Evolutionary conservation across 1,139 yeast species (phyloP).

Genomic region (Geotrichum europaeum): DNA sequence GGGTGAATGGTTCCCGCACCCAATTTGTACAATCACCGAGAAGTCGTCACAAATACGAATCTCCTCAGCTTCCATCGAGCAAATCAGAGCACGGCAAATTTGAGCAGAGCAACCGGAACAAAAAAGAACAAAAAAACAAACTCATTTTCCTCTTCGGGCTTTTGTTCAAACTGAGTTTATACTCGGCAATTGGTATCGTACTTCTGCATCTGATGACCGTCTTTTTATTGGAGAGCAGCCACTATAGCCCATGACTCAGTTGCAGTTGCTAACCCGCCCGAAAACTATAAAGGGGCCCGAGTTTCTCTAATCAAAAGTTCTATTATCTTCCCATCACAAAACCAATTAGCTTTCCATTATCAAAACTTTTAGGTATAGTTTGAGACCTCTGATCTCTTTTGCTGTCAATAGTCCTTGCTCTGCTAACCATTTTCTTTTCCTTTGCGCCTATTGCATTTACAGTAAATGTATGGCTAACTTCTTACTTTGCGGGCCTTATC

Average conservation of each 20-base stretch:
- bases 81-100: background rate
- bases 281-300: too few relatives aligned
- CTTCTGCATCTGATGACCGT: too few relatives aligned
- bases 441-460: background rate
- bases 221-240: too few relatives aligned
- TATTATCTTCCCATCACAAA: background rate
- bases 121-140: background rate
- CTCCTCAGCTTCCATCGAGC: background rate
- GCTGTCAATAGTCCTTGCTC: background rate
- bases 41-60: background rate
- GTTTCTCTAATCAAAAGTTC: too few relatives aligned
- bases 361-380: background rate
- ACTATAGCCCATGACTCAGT: too few relatives aligned
- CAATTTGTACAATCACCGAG: background rate
- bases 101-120: background rate
- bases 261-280: too few relatives aligned
- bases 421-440: background rate
- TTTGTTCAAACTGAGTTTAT: too few relatives aligned
- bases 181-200: too few relatives aligned
- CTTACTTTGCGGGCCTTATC: background rate
- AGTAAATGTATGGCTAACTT: background rate
- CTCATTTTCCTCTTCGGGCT: too few relatives aligned
- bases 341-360: background rate
- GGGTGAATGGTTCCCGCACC: background rate
- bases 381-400: background rate